phyloP scores from a whole-genome alignment of 169 alveolate genomes.

The Plasmodium ovale region DNA sequence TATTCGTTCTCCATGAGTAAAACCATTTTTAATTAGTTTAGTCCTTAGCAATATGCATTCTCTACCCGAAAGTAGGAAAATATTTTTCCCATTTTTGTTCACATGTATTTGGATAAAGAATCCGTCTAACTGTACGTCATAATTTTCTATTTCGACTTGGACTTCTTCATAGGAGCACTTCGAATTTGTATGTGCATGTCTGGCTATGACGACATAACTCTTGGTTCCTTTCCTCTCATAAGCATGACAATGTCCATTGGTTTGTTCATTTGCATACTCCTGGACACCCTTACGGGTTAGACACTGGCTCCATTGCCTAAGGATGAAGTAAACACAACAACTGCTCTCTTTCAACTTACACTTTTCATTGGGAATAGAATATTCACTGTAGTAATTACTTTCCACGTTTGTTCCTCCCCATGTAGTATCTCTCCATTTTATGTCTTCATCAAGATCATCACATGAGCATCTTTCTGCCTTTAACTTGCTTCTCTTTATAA shows the following conservation, averaged over 20 bases:
- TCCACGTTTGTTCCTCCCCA: background rate
- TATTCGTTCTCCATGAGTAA: slow-evolving; percentile 7
- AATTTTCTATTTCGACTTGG: slow-evolving; percentile 40
- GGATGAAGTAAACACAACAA: too few relatives aligned
- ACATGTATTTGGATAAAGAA: slow-evolving; percentile 66
- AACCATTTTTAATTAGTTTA: slow-evolving; percentile 9
- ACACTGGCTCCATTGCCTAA: background rate
- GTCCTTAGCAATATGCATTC: slow-evolving; percentile 37
- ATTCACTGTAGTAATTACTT: background rate
- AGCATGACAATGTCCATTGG: background rate
- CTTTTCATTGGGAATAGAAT: background rate
- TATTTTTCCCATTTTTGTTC: slow-evolving; percentile 17
- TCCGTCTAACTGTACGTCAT: slow-evolving; percentile 51
- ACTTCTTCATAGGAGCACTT: slow-evolving; percentile 54
- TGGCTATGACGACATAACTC: slow-evolving; percentile 57
- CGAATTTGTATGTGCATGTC: slow-evolving; percentile 10
- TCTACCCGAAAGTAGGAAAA: slow-evolving; percentile 37
- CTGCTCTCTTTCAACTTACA: background rate
- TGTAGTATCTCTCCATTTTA: background rate
- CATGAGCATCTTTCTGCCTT: background rate
- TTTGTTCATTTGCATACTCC: slow-evolving; percentile 10
- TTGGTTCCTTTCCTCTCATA: background rate
- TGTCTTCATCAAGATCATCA: background rate
- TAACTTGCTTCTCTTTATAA: slow-evolving; percentile 1
- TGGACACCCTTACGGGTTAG: background rate